These are phyloP conservation scores for Dimargaris xerosporica DNA, from an alignment of 192 early-diverging fungal genomes.

Conservation along the genomic window DNA sequence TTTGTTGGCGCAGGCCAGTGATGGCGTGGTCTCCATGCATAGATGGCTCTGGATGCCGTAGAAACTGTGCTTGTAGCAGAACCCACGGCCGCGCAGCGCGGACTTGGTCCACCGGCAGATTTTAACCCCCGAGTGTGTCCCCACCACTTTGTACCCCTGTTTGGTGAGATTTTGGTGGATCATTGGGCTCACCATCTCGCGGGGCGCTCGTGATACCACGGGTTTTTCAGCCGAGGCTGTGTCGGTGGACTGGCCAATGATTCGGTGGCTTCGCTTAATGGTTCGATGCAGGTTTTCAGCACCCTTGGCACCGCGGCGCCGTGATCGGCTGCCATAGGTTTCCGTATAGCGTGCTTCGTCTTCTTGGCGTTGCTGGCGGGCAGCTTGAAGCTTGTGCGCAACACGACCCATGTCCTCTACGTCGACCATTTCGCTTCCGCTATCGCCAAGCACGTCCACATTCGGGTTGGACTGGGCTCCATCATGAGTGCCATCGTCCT, in stretches of 20 bases:
- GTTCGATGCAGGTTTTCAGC: too few species aligned
- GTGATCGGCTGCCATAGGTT: neutral
- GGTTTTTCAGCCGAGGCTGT: conserved; percentile 13
- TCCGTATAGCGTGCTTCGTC: conserved; percentile 31
- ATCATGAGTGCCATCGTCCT: too few species aligned
- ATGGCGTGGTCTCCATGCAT: conserved; percentile 65
- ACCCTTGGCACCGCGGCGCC: neutral
- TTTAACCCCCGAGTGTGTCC: conserved; percentile 56
- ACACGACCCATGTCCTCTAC: conserved; percentile 56
- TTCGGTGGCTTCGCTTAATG: conserved; percentile 27
- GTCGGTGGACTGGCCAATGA: conserved; percentile 21
- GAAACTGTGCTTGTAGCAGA: conserved; percentile 65
- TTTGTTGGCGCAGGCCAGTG: conserved; percentile 62
- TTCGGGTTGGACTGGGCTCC: conserved; percentile 19
- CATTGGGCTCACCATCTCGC: conserved; percentile 60
- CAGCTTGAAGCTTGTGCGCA: conserved; percentile 40
- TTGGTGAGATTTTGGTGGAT: conserved; percentile 49
- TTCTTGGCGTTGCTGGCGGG: conserved; percentile 29
- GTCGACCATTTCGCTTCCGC: conserved; percentile 46
- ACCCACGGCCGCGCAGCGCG: conserved; percentile 48
- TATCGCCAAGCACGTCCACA: conserved; percentile 26
- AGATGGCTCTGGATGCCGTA: conserved; percentile 59
- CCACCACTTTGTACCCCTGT: conserved; percentile 60
- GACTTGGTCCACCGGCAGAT: conserved; percentile 69
- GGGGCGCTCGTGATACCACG: conserved; percentile 22